Base-by-base conservation (phyloP, 2,329 filamentous ascomycete species). In the Pseudocercospora eumusae region DNA sequence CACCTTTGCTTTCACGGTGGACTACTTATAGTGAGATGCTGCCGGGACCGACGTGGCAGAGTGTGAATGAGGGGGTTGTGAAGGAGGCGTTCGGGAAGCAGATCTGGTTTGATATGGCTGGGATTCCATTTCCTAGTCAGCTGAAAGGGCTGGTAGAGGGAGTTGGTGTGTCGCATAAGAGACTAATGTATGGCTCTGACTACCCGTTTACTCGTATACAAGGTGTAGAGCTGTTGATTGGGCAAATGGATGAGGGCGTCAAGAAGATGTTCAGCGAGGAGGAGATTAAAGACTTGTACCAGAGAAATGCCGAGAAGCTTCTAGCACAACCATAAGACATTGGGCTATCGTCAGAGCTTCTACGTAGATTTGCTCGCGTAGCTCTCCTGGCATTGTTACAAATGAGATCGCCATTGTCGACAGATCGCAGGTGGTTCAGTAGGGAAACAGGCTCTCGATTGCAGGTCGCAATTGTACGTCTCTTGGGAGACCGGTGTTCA, bases 81-180 rank as follows among this genome's bases (percentile, higher is more conserved):
- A 64, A 69, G 15, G 67, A 67, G 47, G 74, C 75, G 36, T 68
- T 81, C 15, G 66, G 69, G 21, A 65, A 63, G 36, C 78, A 79
- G 28, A 82, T 84, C 62, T 84, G 78, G 69, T 83, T 84, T 62
- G 83, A 84, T 67, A 68, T 84, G 31, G 82, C 82, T 0, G 83
- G 82, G 0, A 78, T 82, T n/a, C 75, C 77, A 0, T 83, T 84
- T 59, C 78, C 77, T n/a, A 64, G 60, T 13, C 82, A 84, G 70
- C 75, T 84, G 31, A 77, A 79, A 57, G 81, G 80, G 1, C 71
- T 84, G 59, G 68, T 84, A 15, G 68, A 78, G 11, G 75, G 70
- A 15, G 63, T 66, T 4, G 71, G 78, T 0, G 75, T 79, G 7
- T 73, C 76, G 3, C 73, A 78, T 56, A 71, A 77, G n/a, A 74